Evolutionary conservation across 1,284 basidiomycete genomes (phyloP).

Genomic region (Sutorius eximius): DNA sequence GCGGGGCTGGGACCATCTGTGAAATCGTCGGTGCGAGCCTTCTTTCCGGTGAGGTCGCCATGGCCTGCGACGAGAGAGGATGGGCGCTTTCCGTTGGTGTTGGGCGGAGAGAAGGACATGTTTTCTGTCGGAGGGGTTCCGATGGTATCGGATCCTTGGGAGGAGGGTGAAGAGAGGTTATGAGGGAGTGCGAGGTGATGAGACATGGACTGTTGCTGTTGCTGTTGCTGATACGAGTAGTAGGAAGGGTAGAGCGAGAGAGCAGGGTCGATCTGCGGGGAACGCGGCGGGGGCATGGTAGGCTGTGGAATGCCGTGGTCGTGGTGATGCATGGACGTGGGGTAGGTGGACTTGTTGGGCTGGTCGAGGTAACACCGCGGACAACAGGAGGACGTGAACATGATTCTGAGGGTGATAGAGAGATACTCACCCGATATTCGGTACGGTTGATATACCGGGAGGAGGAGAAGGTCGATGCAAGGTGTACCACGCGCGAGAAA

Average conservation of each 20-base stretch:
- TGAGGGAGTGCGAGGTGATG: slow-evolving; percentile 48
- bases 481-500: slow-evolving; percentile 11
- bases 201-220: slow-evolving; percentile 40
- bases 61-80: slow-evolving; percentile 45
- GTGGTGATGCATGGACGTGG: slow-evolving; percentile 41
- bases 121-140: slow-evolving; percentile 68
- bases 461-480: no score
- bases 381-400: slow-evolving; percentile 21
- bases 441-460: background rate
- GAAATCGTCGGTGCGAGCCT: slow-evolving; percentile 56
- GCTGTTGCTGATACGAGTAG: slow-evolving; percentile 50
- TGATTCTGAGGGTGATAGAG: background rate
- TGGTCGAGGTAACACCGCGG: slow-evolving; percentile 26
- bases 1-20: slow-evolving; percentile 49
- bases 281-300: slow-evolving; percentile 55
- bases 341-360: slow-evolving; percentile 13
- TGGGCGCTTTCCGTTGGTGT: slow-evolving; percentile 65
- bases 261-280: slow-evolving; percentile 63
- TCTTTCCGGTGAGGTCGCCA: slow-evolving; percentile 53
- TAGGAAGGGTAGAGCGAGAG: slow-evolving; percentile 62
- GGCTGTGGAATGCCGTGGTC: slow-evolving; percentile 40
- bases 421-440: slow-evolving; percentile 13
- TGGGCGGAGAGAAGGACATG: slow-evolving; percentile 50
- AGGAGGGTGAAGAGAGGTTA: slow-evolving; percentile 65
- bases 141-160: slow-evolving; percentile 70